Conservation (phyloP, 305 asterid genomes). For the Nicotiana rustica region DNA sequence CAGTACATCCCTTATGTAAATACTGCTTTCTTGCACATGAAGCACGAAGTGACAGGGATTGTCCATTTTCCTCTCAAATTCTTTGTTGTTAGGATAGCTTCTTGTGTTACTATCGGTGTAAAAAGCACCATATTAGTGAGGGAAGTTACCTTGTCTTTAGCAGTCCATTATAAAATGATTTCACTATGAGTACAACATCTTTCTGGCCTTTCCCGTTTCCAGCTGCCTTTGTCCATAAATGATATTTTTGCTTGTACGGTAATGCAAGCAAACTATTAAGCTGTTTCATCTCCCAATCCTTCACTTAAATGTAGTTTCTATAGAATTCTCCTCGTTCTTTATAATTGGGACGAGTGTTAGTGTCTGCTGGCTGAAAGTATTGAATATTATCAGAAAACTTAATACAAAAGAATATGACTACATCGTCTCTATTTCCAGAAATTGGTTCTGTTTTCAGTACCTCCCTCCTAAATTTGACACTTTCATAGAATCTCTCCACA, state of each 20-base stretch:
- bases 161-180: not conserved
- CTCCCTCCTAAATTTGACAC: not conserved
- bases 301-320: not conserved
- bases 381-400: not conserved
- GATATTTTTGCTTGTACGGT: not conserved
- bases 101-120: not conserved
- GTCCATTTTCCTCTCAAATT: not conserved
- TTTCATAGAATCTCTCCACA: not conserved
- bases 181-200: not conserved
- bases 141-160: not conserved
- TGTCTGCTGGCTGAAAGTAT: not conserved
- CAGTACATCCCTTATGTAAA: not conserved
- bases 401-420: not conserved
- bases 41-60: not conserved
- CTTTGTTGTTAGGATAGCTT: not conserved
- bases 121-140: not conserved
- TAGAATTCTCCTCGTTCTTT: not conserved
- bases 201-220: not conserved
- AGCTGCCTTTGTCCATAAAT: not conserved
- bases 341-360: not conserved
- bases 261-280: not conserved
- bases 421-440: too few species aligned
- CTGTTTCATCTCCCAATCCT: too few species aligned
- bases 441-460: too few species aligned
- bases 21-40: not conserved